Evolutionary conservation across 169 alveolate species (phyloP).

Genomic region (Theileria parva): DNA sequence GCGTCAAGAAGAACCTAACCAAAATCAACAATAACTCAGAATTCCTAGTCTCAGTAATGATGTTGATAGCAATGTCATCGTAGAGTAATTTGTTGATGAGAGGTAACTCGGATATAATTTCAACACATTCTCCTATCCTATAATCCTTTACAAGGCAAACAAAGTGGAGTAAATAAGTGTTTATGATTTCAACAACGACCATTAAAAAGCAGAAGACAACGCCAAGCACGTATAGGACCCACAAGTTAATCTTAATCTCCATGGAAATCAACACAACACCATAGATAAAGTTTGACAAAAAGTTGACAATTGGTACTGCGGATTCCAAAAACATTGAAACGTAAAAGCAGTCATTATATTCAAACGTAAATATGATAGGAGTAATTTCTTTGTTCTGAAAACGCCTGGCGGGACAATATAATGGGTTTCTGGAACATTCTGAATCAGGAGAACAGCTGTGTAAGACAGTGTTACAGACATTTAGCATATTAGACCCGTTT

Average conservation of each 20-base stretch:
- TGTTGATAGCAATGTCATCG: constrained; percentile 52
- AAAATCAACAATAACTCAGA: constrained; percentile 35
- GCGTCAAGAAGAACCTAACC: constrained; percentile 2
- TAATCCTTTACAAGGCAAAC: not conserved
- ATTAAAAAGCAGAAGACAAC: not conserved
- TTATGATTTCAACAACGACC: constrained; percentile 23
- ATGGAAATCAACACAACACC: not conserved
- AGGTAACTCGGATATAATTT: constrained; percentile 14
- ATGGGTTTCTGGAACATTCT: constrained; percentile 28
- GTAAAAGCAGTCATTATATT: constrained; percentile 14
- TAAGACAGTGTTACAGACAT: constrained; percentile 3
- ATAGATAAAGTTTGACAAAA: constrained; percentile 15
- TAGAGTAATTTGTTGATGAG: constrained; percentile 18
- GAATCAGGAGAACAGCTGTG: constrained; percentile 15
- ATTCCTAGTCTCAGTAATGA: constrained; percentile 15
- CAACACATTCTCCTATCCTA: constrained; percentile 6
- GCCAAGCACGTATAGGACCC: not conserved
- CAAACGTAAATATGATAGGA: constrained; percentile 34
- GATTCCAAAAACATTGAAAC: constrained; percentile 6
- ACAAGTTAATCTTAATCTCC: constrained; percentile 1
- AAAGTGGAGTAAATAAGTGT: constrained; percentile 18
- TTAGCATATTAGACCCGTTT: not conserved
- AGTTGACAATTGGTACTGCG: not conserved
- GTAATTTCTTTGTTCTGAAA: constrained; percentile 42
- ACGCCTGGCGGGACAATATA: constrained; percentile 46